Conservation (phyloP, 2,329 filamentous ascomycete genomes). For the Cladophialophora chaetospira region DNA sequence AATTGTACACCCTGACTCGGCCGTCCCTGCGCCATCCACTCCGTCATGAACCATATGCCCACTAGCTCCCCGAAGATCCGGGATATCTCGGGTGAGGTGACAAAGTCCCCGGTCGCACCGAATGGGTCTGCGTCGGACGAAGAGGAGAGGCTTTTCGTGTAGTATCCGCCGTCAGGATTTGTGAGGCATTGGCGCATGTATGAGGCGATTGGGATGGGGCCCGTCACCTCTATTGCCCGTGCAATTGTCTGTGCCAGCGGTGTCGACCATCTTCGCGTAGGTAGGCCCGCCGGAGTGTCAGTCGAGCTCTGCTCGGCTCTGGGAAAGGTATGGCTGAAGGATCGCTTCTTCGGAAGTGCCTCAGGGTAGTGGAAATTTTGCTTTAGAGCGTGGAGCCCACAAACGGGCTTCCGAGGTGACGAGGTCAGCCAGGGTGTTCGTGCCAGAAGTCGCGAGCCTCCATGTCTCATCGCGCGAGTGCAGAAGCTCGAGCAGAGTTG, state of each 20-base stretch:
- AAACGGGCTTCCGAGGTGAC: no score
- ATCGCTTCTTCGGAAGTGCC: background rate
- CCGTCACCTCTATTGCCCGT: slow-evolving; percentile 84
- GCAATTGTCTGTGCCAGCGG: slow-evolving; percentile 84
- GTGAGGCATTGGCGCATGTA: slow-evolving; percentile 99
- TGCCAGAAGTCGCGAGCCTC: slow-evolving; percentile 2
- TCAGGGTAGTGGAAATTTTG: background rate
- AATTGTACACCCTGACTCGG: slow-evolving; percentile 75
- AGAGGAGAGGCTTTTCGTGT: slow-evolving; percentile 71
- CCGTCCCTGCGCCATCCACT: slow-evolving; percentile 91
- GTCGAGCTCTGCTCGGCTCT: background rate
- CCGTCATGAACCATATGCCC: slow-evolving; percentile 90
- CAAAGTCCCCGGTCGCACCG: slow-evolving; percentile 89
- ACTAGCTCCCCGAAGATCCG: slow-evolving; percentile 95
- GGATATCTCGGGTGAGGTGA: slow-evolving; percentile 96
- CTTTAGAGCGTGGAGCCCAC: no score
- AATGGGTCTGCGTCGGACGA: slow-evolving; percentile 70
- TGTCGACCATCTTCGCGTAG: slow-evolving; percentile 77
- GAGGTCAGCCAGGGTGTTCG: background rate
- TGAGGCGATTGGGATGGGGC: slow-evolving; percentile 84
- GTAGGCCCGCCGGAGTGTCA: slow-evolving; percentile 17
- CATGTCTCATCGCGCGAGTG: slow-evolving; percentile 24
- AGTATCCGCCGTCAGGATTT: slow-evolving; percentile 87
- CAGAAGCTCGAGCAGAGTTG: background rate
- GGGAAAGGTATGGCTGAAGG: slow-evolving; percentile 3